Conservation (phyloP, 495 filamentous ascomycete species). For the Letharia lupina region DNA sequence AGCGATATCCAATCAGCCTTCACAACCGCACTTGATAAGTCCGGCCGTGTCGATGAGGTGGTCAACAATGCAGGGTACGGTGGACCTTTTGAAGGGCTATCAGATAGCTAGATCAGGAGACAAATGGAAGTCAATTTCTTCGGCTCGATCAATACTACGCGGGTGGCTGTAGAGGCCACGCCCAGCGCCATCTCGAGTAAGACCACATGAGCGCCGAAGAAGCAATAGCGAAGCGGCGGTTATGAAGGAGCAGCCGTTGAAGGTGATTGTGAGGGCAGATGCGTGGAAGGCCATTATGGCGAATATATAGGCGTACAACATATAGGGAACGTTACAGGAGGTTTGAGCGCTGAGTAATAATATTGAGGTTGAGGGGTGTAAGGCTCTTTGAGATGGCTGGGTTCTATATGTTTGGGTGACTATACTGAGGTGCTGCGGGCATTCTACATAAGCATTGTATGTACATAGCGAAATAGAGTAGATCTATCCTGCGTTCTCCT, state of each 20-base stretch:
- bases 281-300: not conserved
- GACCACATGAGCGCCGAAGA: not conserved
- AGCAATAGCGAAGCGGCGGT: not conserved
- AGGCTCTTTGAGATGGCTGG: not conserved
- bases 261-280: not conserved
- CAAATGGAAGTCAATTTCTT: too few species aligned
- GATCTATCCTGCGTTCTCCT: not conserved
- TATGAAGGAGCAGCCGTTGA: not conserved
- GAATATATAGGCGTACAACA: not conserved
- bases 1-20: constrained; percentile 27
- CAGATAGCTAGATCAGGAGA: too few species aligned
- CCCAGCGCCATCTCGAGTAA: not conserved
- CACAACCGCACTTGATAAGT: constrained; percentile 25
- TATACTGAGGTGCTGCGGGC: not conserved
- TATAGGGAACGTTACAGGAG: not conserved
- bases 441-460: not conserved
- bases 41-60: constrained; percentile 31
- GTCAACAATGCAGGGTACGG: constrained; percentile 36
- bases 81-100: too few species aligned
- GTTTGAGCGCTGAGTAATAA: not conserved
- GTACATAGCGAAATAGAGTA: not conserved
- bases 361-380: not conserved
- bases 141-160: too few species aligned
- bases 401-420: not conserved
- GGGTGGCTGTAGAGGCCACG: too few species aligned